Evolutionary conservation across 352 stramenopile genomes (phyloP).

Genomic region (Saprolegnia parasitica): DNA sequence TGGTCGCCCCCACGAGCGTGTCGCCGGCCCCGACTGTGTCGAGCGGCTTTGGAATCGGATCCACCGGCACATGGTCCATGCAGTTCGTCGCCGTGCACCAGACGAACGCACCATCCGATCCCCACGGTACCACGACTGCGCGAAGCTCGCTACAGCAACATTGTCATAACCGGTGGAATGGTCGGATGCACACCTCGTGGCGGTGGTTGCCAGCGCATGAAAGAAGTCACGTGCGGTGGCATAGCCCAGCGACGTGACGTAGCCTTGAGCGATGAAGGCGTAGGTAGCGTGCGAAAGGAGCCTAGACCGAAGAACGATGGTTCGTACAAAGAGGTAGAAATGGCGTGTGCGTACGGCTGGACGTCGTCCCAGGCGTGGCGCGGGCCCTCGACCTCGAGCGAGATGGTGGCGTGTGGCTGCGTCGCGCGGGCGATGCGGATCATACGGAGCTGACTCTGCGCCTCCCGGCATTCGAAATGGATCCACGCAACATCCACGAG

Average conservation of each 20-base stretch:
- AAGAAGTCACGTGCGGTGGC: background rate
- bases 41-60: slow-evolving; percentile 38
- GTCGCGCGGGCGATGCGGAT: background rate
- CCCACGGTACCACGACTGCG: slow-evolving; percentile 68
- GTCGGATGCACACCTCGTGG: background rate
- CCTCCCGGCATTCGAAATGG: slow-evolving; percentile 18
- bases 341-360: background rate
- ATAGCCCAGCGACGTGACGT: slow-evolving; percentile 11
- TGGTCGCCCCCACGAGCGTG: slow-evolving; percentile 58
- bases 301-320: background rate
- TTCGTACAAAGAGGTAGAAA: background rate
- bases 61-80: slow-evolving; percentile 39
- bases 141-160: slow-evolving; percentile 30
- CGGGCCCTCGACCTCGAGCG: slow-evolving; percentile 11
- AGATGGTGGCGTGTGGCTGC: background rate
- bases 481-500: background rate
- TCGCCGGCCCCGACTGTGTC: slow-evolving; percentile 74
- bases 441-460: background rate
- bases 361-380: slow-evolving; percentile 6
- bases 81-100: slow-evolving; percentile 31
- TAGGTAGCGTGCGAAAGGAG: background rate
- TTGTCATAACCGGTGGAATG: background rate
- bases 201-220: background rate
- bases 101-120: slow-evolving; percentile 53
- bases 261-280: slow-evolving; percentile 5